Evolutionary conservation across 164 flowering plant species (phyloP).

Genomic region (Malania oleifera): DNA sequence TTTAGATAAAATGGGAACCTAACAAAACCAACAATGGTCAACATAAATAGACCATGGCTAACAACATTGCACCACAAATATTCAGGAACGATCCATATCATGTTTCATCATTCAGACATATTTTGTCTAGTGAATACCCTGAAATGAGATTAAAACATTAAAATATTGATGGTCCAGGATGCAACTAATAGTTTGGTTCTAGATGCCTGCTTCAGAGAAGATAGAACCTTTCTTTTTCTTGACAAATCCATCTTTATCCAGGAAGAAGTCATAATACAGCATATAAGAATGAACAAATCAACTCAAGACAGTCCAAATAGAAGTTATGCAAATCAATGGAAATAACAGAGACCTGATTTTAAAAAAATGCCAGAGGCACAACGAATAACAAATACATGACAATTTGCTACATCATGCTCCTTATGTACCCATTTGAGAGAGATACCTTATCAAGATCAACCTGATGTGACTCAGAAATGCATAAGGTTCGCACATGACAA

Average conservation of each 20-base stretch:
- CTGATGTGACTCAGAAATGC: conserved; percentile 45
- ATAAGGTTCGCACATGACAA: conserved; percentile 62
- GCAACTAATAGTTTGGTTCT: background rate
- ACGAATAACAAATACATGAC: too few species aligned
- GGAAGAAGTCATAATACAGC: background rate
- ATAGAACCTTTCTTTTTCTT: too few species aligned
- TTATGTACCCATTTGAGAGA: background rate
- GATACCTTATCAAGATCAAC: conserved; percentile 80
- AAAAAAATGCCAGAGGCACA: too few species aligned
- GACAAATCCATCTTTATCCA: conserved; percentile 1
- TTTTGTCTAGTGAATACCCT: background rate
- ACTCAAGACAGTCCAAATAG: background rate
- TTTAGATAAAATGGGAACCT: too few species aligned
- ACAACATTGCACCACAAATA: too few species aligned
- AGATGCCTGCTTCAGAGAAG: background rate
- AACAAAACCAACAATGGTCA: too few species aligned
- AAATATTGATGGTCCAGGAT: too few species aligned
- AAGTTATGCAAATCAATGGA: background rate
- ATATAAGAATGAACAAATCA: background rate
- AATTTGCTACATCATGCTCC: background rate
- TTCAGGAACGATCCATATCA: too few species aligned
- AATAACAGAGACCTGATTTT: too few species aligned
- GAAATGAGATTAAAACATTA: background rate
- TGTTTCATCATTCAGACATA: background rate
- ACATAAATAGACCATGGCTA: too few species aligned